phyloP scores from a whole-genome alignment of 2,329 filamentous ascomycete species.

The Ceratocystis albifundus region DNA sequence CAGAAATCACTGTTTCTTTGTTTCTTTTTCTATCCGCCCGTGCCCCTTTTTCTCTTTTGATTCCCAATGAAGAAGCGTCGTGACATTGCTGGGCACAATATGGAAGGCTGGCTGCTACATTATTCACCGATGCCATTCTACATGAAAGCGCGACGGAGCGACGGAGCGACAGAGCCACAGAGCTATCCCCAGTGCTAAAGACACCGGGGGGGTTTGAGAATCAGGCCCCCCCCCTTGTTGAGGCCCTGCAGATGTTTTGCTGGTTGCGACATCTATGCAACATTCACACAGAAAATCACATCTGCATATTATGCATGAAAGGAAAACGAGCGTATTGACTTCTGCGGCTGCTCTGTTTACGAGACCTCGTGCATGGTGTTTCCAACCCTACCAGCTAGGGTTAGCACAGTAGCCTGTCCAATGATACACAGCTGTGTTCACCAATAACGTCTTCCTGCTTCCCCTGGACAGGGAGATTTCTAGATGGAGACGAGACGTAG shows the following conservation, averaged over 20 bases:
- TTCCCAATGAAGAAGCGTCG: background rate
- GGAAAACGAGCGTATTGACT: no score
- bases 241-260: background rate
- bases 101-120: slow-evolving; percentile 1
- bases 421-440: no score
- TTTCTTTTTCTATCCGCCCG: background rate
- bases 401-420: no score
- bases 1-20: background rate
- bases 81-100: background rate
- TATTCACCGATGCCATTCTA: background rate
- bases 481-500: background rate
- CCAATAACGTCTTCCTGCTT: no score
- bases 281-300: background rate
- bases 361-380: no score
- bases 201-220: background rate
- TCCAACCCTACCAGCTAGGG: no score
- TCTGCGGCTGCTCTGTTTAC: no score
- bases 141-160: background rate
- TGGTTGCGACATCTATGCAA: background rate
- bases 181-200: background rate
- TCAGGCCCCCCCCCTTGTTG: background rate
- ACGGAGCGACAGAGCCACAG: background rate
- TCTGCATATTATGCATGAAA: background rate
- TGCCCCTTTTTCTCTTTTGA: background rate
- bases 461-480: background rate